Conservation (phyloP, 768 basidiomycete genomes). For the Suillus tomentosus region DNA sequence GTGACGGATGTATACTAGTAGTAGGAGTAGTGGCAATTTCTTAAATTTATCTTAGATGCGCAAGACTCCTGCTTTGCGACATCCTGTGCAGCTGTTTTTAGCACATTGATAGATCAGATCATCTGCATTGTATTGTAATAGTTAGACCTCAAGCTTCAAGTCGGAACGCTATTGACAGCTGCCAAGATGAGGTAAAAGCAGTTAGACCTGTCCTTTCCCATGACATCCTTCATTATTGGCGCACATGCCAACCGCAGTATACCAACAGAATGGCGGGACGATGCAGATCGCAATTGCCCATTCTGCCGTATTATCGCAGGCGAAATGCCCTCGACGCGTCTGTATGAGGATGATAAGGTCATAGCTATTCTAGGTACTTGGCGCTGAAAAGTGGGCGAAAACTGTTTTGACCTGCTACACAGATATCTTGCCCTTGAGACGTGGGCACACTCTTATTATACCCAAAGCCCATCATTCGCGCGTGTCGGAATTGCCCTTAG, state of each 20-base stretch:
- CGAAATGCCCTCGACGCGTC: slow-evolving; percentile 46
- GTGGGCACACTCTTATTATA: slow-evolving; percentile 70
- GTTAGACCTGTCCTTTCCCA: slow-evolving; percentile 23
- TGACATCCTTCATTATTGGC: slow-evolving; percentile 78
- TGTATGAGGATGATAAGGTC: slow-evolving; percentile 65
- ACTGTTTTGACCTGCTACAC: not conserved
- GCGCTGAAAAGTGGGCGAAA: slow-evolving; percentile 10
- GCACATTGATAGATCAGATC: not conserved
- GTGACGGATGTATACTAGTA: slow-evolving; percentile 25
- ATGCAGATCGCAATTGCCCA: slow-evolving; percentile 44
- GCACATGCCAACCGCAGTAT: slow-evolving; percentile 52
- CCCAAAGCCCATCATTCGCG: slow-evolving; percentile 64
- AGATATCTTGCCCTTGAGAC: slow-evolving; percentile 71
- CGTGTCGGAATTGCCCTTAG: slow-evolving; percentile 64
- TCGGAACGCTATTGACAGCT: not conserved
- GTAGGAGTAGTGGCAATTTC: slow-evolving; percentile 7
- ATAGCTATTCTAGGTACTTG: slow-evolving; percentile 62
- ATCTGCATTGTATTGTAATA: too few relatives aligned
- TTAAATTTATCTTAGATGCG: not conserved
- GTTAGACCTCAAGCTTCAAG: not conserved
- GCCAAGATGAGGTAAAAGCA: slow-evolving; percentile 1
- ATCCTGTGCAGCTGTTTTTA: not conserved
- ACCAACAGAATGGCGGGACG: slow-evolving; percentile 50
- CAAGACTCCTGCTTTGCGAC: too few relatives aligned
- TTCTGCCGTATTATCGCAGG: slow-evolving; percentile 68